These are phyloP conservation scores for Elsinoe arachidis DNA, from an alignment of 2,329 filamentous ascomycete species.

Conservation along the genomic window DNA sequence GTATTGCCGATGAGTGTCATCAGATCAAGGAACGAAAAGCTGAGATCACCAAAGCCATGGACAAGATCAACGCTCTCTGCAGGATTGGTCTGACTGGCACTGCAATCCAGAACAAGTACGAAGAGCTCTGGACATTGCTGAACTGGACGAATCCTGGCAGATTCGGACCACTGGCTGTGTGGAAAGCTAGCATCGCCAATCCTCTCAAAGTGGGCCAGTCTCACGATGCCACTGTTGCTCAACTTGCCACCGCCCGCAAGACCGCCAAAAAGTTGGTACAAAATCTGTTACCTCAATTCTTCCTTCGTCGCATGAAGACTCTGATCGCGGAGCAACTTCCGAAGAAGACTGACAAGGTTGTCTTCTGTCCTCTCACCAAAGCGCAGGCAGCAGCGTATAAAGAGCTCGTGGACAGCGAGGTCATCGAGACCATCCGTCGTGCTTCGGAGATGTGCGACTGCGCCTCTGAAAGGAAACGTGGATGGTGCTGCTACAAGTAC, in stretches of 20 bases:
- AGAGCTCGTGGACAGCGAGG: slow-evolving; percentile 64
- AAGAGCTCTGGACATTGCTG: slow-evolving; percentile 89
- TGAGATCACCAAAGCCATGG: slow-evolving; percentile 76
- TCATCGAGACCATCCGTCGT: slow-evolving; percentile 59
- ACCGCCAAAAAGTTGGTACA: slow-evolving; percentile 78
- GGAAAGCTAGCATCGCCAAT: slow-evolving; percentile 67
- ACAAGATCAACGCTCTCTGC: slow-evolving; percentile 81
- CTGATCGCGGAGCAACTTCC: slow-evolving; percentile 87
- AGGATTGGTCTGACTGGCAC: slow-evolving; percentile 90
- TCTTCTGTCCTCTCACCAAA: slow-evolving; percentile 85
- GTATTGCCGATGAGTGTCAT: slow-evolving; percentile 92
- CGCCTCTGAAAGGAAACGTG: slow-evolving; percentile 58
- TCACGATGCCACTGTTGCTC: slow-evolving; percentile 76
- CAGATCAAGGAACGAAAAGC: slow-evolving; percentile 71
- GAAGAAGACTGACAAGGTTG: slow-evolving; percentile 87
- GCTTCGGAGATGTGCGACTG: slow-evolving; percentile 64
- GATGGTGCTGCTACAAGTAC: slow-evolving; percentile 66
- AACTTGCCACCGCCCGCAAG: slow-evolving; percentile 70
- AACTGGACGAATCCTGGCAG: slow-evolving; percentile 90
- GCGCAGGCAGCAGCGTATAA: slow-evolving; percentile 76
- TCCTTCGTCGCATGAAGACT: slow-evolving; percentile 85
- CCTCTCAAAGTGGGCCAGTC: slow-evolving; percentile 83
- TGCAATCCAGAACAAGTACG: slow-evolving; percentile 95
- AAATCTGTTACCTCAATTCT: slow-evolving; percentile 81
- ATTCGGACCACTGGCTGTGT: slow-evolving; percentile 60